phyloP scores from a whole-genome alignment of 441 rosid genomes.

The Gossypium aridum region DNA sequence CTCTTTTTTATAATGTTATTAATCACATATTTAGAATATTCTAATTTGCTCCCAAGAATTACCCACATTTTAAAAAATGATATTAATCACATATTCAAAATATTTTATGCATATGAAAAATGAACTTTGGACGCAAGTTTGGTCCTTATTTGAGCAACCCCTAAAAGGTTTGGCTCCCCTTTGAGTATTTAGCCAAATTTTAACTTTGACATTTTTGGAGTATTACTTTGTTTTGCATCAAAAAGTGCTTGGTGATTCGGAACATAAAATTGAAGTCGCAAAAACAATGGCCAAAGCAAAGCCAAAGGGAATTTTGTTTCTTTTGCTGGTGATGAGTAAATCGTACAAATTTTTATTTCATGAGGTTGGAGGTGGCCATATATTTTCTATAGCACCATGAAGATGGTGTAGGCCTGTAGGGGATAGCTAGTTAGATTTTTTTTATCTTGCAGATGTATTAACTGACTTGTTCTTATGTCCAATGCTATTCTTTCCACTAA shows the following conservation, averaged over 20 bases:
- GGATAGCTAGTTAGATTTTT: not conserved
- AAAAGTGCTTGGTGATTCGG: not conserved
- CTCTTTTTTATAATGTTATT: not conserved
- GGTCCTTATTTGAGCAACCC: not conserved
- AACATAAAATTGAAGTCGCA: not conserved
- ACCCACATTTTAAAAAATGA: not conserved
- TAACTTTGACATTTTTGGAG: not conserved
- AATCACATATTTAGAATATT: not conserved
- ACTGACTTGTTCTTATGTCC: not conserved
- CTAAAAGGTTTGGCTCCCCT: not conserved
- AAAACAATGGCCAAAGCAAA: not conserved
- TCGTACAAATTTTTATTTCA: not conserved
- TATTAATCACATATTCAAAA: not conserved
- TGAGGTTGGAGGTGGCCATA: not conserved
- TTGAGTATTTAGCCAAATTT: not conserved
- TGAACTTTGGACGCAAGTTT: not conserved
- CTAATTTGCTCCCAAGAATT: not conserved
- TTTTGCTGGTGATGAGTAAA: not conserved
- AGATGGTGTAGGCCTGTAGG: slow-evolving; percentile 1
- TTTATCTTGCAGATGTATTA: not conserved
- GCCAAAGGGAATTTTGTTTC: not conserved
- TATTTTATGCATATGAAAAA: not conserved
- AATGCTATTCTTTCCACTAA: not conserved
- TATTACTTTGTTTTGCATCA: not conserved
- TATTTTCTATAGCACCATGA: not conserved